Base-by-base conservation (phyloP, 2,329 filamentous ascomycete species). In the Scopulariopsis brevicaulis region DNA sequence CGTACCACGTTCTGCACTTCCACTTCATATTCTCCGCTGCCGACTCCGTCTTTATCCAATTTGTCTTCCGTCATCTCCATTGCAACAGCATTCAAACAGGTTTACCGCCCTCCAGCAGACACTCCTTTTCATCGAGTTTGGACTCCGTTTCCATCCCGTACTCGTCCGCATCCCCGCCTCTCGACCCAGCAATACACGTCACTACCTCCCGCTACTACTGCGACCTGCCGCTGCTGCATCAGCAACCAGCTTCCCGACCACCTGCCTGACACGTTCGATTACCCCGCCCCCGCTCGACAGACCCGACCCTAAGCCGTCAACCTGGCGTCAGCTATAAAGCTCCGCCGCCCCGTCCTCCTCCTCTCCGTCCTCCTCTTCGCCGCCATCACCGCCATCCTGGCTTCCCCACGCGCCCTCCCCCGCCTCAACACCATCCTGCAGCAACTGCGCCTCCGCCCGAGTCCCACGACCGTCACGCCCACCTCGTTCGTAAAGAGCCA, bases 321-420 rank as follows among this genome's bases (percentile, higher is more conserved):
- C 51, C 56, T 58, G 56, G 56, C 56, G 50, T 37, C 56, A 11
- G 51, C 43, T 53, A 58, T 57, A 58, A 59, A 57, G 48, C 40
- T 35, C 32, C 50, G 53, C 53, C 52, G 53, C 51, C 51, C 46
- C 53, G 43, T 57, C 58, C 28, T 57, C 56, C 43, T 56, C 53
- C 55, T 32, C 18, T 70, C 77, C 65, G 67, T 84, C 65, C 62
- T 84, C 64, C 70, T 87, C 66, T 77, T 87, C 69, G 66, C 82
- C 66, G 70, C 72, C 62, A 71, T 78, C 57, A 66, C 75, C 73
- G 74, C 80, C 79, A 87, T 81, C 68, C 83, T 90, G 86, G 85
- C 86, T 77, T 75, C 80, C 67, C 75, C 80, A 70, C 77, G 83
- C 69, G 73, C 81, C 64, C 70, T 78, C 67, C 71, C 77, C 63